These are phyloP conservation scores for Citrus reticulata DNA, from an alignment of 345 rosid genomes.

Conservation along the genomic window DNA sequence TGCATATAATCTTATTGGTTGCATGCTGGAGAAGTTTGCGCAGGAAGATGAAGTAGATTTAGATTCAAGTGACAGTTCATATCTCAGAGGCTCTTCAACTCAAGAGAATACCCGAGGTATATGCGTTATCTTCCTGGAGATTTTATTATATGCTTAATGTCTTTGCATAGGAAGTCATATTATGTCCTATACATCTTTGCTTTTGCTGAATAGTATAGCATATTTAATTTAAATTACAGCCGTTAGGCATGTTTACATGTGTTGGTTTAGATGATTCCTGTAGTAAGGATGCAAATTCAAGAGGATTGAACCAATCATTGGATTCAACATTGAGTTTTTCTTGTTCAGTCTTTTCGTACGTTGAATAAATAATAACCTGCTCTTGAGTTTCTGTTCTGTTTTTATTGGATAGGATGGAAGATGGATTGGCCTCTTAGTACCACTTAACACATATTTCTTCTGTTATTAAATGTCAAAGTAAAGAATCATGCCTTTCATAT, in stretches of 20 bases:
- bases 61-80: constrained; percentile 28
- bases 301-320: neutral
- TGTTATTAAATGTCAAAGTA: neutral
- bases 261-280: neutral
- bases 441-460: neutral
- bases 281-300: neutral
- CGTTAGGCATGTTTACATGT: neutral
- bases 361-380: neutral
- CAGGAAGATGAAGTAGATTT: constrained; percentile 38
- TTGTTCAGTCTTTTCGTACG: too few species aligned
- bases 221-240: neutral
- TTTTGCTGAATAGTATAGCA: neutral
- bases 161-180: neutral
- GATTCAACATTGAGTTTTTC: neutral
- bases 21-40: constrained; percentile 45
- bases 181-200: neutral
- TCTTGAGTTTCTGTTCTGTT: neutral
- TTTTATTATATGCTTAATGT: neutral
- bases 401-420: neutral
- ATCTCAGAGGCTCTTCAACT: constrained; percentile 41
- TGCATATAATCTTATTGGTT: constrained; percentile 66
- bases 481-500: neutral
- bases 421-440: neutral
- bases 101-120: constrained; percentile 47
- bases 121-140: neutral